These are phyloP conservation scores for Lichtheimia corymbifera DNA, from an alignment of 371 early-diverging fungal species.

Conservation along the genomic window DNA sequence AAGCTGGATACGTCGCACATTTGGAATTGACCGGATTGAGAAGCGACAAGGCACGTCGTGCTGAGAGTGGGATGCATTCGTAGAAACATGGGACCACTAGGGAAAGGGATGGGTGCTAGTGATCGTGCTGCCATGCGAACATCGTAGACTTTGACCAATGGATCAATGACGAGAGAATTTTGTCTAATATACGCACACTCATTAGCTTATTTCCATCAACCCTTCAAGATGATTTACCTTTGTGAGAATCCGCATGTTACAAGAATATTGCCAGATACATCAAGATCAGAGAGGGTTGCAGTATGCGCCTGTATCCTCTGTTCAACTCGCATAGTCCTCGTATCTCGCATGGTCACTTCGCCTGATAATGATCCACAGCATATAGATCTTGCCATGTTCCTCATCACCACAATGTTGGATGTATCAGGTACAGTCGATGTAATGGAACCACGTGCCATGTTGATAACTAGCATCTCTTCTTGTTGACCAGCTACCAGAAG, in stretches of 20 bases:
- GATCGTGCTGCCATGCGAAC: slow-evolving; percentile 70
- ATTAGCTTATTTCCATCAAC: neutral
- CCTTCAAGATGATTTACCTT: slow-evolving; percentile 25
- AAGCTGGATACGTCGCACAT: slow-evolving; percentile 70
- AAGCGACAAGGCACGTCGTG: slow-evolving; percentile 66
- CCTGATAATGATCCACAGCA: slow-evolving; percentile 73
- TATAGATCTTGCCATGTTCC: slow-evolving; percentile 59
- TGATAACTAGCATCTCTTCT: slow-evolving; percentile 64
- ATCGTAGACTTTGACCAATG: slow-evolving; percentile 84
- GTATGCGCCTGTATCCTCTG: slow-evolving; percentile 76
- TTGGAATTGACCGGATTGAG: slow-evolving; percentile 74
- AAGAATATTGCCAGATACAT: slow-evolving; percentile 73
- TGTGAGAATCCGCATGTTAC: slow-evolving; percentile 81
- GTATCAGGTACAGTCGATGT: slow-evolving; percentile 45
- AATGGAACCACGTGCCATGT: slow-evolving; percentile 67
- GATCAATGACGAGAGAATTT: slow-evolving; percentile 70
- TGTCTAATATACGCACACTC: slow-evolving; percentile 31
- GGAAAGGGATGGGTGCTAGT: slow-evolving; percentile 73
- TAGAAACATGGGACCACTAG: slow-evolving; percentile 69
- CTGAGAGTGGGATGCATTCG: slow-evolving; percentile 76
- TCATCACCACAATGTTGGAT: slow-evolving; percentile 70
- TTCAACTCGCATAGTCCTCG: slow-evolving; percentile 68
- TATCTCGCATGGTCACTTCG: slow-evolving; percentile 71
- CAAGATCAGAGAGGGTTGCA: slow-evolving; percentile 76
- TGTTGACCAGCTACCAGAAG: slow-evolving; percentile 70